Evolutionary conservation across 306 rosid species (phyloP).

Genomic region (Quercus parvula): DNA sequence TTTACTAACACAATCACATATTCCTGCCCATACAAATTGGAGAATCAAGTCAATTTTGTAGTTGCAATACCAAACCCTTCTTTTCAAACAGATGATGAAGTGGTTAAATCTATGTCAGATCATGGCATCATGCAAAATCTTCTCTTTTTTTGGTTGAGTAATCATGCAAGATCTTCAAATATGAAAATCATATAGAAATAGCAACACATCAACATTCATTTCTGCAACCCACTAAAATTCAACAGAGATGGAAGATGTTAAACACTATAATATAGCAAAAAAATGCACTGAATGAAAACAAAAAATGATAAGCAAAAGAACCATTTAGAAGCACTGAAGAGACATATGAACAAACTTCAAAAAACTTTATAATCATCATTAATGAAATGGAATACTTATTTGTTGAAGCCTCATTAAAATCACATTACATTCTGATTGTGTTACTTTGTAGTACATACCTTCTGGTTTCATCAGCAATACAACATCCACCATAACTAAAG

Average conservation of each 20-base stretch:
- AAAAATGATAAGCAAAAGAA: too few relatives aligned
- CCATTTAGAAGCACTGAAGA: too few relatives aligned
- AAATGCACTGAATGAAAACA: too few relatives aligned
- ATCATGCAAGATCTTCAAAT: neutral
- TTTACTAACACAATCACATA: constrained; percentile 84
- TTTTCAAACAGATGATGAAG: neutral
- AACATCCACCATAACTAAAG: too few relatives aligned
- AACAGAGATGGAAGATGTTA: neutral
- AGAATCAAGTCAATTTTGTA: constrained; percentile 17
- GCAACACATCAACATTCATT: neutral
- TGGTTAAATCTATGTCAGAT: neutral
- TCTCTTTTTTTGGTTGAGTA: neutral
- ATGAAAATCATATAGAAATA: too few relatives aligned
- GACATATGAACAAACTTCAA: too few relatives aligned
- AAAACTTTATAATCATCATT: too few relatives aligned
- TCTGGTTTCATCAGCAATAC: too few relatives aligned
- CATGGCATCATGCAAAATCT: neutral
- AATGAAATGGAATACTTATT: too few relatives aligned
- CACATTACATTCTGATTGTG: too few relatives aligned
- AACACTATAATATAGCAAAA: neutral
- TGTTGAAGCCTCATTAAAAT: too few relatives aligned
- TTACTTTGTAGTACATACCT: too few relatives aligned
- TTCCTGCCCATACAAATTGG: constrained; percentile 56
- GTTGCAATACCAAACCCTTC: neutral
- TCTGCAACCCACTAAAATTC: neutral